Percentiles rank a stretch among this genome's conserved stretches.
These are phyloP conservation scores for Eutypella sp. DNA, from an alignment of 2,329 filamentous ascomycete genomes.

Conservation along the genomic window DNA sequence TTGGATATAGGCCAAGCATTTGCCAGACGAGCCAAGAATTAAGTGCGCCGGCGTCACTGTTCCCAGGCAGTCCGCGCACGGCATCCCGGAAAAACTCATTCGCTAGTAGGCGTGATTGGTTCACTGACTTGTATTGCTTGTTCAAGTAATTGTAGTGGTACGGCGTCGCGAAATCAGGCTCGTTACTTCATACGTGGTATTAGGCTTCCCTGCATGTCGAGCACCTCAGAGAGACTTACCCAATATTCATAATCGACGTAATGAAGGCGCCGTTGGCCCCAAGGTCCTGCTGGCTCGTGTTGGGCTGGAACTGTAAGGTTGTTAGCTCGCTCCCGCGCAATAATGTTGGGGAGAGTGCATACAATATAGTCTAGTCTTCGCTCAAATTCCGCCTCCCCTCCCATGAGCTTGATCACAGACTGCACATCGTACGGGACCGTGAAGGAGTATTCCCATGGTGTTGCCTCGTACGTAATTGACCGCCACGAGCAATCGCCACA, in stretches of 20 bases:
- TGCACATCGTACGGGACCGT: constrained; percentile 54
- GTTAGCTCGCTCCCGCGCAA: neutral
- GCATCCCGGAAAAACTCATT: constrained; percentile 43
- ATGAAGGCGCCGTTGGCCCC: constrained; percentile 14
- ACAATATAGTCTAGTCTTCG: constrained; percentile 33
- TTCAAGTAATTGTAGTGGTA: constrained; percentile 54
- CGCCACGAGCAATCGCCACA: constrained; percentile 7
- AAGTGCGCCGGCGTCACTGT: constrained; percentile 55
- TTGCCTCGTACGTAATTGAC: constrained; percentile 9
- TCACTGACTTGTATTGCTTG: constrained; percentile 46
- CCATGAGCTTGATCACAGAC: constrained; percentile 45
- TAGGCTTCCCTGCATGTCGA: neutral
- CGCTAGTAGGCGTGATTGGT: constrained; percentile 42
- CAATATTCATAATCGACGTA: constrained; percentile 19
- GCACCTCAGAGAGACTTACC: constrained; percentile 3
- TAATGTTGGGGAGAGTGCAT: neutral
- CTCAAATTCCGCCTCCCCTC: constrained; percentile 47
- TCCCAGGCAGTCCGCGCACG: constrained; percentile 48
- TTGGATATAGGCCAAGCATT: constrained; percentile 50
- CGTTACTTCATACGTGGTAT: constrained; percentile 41
- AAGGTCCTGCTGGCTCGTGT: constrained; percentile 15
- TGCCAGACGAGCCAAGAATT: constrained; percentile 54
- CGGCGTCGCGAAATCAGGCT: constrained; percentile 50
- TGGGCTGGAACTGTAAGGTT: constrained; percentile 11
- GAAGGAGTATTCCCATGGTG: constrained; percentile 47